Conservation (phyloP, 2,329 filamentous ascomycete species). For the Aspergillus nomiae region DNA sequence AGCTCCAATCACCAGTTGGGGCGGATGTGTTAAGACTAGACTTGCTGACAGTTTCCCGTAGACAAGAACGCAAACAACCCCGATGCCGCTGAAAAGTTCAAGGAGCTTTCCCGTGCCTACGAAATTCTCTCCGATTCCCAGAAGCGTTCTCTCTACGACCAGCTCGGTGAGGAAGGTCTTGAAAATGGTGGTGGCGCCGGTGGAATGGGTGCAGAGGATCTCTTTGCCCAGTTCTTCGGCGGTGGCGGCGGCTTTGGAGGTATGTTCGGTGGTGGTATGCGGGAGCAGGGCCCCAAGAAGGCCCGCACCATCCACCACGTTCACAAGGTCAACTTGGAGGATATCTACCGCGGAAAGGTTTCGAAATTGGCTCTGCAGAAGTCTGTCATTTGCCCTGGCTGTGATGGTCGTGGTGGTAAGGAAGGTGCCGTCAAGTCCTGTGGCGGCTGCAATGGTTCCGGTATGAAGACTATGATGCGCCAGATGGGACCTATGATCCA, state of each 20-base stretch:
- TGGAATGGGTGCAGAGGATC: conserved; percentile 93
- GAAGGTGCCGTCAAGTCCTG: conserved; percentile 97
- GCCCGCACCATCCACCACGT: conserved; percentile 97
- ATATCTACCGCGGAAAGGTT: conserved; percentile 96
- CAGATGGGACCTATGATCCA: conserved; percentile 99
- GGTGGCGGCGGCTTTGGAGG: conserved; percentile 70
- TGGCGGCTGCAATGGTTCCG: conserved; percentile 83
- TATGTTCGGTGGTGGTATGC: conserved; percentile 79
- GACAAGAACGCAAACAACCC: conserved; percentile 98
- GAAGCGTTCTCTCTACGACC: conserved; percentile 90
- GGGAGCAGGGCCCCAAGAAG: conserved; percentile 80
- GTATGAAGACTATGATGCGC: conserved; percentile 99
- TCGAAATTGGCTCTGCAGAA: conserved; percentile 97
- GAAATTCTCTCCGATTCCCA: conserved; percentile 90
- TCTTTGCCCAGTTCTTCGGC: conserved; percentile 97
- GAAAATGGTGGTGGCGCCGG: conserved; percentile 78
- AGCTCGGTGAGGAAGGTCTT: conserved; percentile 95
- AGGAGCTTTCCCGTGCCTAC: conserved; percentile 94
- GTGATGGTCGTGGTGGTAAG: conserved; percentile 92
- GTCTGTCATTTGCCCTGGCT: conserved; percentile 94
- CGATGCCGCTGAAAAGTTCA: conserved; percentile 95
- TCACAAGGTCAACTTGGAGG: conserved; percentile 96
- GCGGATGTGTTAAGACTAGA: background rate
- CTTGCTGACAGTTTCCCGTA: conserved; percentile 38
- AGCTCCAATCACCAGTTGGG: background rate